phyloP scores from a whole-genome alignment of 1,139 yeast species.

The Debaryomyces robertsiae region DNA sequence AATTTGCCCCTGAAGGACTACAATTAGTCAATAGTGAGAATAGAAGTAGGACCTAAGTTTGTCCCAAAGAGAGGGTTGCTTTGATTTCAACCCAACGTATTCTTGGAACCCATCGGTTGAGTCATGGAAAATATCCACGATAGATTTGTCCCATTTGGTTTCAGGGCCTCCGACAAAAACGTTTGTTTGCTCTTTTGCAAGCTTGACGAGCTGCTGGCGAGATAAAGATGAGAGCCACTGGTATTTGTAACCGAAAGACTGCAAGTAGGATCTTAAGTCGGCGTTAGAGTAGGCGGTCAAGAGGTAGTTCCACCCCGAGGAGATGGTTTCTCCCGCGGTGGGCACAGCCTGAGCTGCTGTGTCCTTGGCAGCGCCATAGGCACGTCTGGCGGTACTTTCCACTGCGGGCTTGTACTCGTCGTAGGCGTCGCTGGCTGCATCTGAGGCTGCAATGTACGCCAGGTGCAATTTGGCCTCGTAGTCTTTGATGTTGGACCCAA shows the following conservation, averaged over 20 bases:
- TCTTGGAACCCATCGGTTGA: slow-evolving; percentile 21
- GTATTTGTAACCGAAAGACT: slow-evolving; percentile 50
- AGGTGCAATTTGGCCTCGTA: slow-evolving; percentile 13
- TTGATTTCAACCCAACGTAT: slow-evolving; percentile 21
- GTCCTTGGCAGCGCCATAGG: slow-evolving; percentile 14
- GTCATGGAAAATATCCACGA: slow-evolving; percentile 25
- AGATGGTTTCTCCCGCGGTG: slow-evolving; percentile 17
- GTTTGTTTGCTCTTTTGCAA: slow-evolving; percentile 49
- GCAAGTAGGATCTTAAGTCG: slow-evolving; percentile 56
- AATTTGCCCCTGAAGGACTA: too few relatives aligned
- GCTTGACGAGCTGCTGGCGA: slow-evolving; percentile 47
- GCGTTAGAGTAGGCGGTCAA: slow-evolving; percentile 49
- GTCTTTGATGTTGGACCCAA: slow-evolving; percentile 9
- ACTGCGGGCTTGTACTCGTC: slow-evolving; percentile 11
- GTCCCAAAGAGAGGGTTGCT: slow-evolving; percentile 9
- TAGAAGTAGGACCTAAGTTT: slow-evolving; percentile 5
- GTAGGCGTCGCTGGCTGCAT: slow-evolving; percentile 10
- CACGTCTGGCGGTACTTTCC: slow-evolving; percentile 14
- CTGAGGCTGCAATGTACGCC: slow-evolving; percentile 11
- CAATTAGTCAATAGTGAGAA: too few relatives aligned
- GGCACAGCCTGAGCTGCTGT: slow-evolving; percentile 11
- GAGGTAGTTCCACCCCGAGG: slow-evolving; percentile 19
- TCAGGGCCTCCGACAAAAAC: slow-evolving; percentile 24
- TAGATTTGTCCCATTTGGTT: slow-evolving; percentile 27
- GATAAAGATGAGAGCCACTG: slow-evolving; percentile 34